These are phyloP conservation scores for Scleromitrula shiraiana DNA, from an alignment of 2,329 filamentous ascomycete genomes.

Conservation along the genomic window DNA sequence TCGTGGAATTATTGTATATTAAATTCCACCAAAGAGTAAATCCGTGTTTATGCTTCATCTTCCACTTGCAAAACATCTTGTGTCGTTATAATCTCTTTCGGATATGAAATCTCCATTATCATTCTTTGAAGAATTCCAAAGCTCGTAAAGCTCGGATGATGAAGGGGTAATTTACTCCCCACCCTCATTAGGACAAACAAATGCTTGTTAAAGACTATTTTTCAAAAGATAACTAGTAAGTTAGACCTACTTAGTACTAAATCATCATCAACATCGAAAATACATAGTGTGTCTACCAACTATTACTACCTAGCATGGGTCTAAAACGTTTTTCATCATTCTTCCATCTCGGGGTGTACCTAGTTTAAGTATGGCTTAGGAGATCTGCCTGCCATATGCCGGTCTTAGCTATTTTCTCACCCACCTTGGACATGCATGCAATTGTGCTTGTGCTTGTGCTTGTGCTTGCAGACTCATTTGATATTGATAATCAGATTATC, in stretches of 20 bases:
- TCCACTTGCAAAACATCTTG: too few species aligned
- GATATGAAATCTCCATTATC: too few species aligned
- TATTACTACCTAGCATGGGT: slow-evolving; percentile 11
- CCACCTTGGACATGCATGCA: slow-evolving; percentile 7
- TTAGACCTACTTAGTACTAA: too few species aligned
- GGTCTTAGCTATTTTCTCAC: slow-evolving; percentile 5
- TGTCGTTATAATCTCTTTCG: too few species aligned
- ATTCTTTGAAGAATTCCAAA: slow-evolving; percentile 1
- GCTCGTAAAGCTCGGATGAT: slow-evolving; percentile 3
- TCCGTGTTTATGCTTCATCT: too few species aligned
- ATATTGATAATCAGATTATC: neutral
- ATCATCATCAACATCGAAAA: too few species aligned
- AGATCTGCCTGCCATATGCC: slow-evolving; percentile 8
- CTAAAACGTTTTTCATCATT: slow-evolving; percentile 22
- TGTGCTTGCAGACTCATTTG: neutral
- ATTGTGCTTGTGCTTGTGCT: slow-evolving; percentile 9
- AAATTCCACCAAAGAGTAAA: too few species aligned
- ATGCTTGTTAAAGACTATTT: too few species aligned
- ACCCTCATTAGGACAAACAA: too few species aligned
- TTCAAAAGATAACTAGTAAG: too few species aligned
- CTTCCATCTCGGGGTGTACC: slow-evolving; percentile 5
- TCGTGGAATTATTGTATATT: too few species aligned
- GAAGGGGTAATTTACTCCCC: too few species aligned
- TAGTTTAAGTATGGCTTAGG: neutral
- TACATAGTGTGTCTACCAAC: neutral